Conservation (phyloP, 768 basidiomycete species). For the Asterophora lycoperdoides region DNA sequence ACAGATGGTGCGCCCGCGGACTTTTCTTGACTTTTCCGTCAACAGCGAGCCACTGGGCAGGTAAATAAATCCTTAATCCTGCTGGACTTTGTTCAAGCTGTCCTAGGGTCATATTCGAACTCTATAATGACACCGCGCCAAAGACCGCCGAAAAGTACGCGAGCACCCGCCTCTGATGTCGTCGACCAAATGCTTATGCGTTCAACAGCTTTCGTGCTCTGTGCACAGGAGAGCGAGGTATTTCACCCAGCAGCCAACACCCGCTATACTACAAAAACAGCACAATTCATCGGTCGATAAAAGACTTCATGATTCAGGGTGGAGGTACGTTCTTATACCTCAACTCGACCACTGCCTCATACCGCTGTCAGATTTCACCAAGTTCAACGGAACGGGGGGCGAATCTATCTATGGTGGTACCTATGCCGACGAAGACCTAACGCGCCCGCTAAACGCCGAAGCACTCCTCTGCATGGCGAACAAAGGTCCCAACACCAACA, state of each 20-base stretch:
- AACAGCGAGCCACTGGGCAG: slow-evolving; percentile 51
- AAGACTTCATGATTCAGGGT: slow-evolving; percentile 77
- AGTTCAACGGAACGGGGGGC: slow-evolving; percentile 74
- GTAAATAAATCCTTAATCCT: slow-evolving; percentile 27
- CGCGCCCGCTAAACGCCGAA: slow-evolving; percentile 56
- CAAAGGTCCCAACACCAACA: slow-evolving; percentile 77
- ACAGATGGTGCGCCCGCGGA: slow-evolving; percentile 54
- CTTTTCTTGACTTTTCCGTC: slow-evolving; percentile 65
- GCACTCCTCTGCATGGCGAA: slow-evolving; percentile 92
- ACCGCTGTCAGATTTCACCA: slow-evolving; percentile 58
- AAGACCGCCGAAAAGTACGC: slow-evolving; percentile 78
- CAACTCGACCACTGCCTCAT: neutral
- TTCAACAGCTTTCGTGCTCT: slow-evolving; percentile 70
- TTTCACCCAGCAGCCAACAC: slow-evolving; percentile 54
- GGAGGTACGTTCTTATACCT: slow-evolving; percentile 46
- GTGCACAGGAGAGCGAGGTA: slow-evolving; percentile 82
- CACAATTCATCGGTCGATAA: slow-evolving; percentile 75
- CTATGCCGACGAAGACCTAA: slow-evolving; percentile 77
- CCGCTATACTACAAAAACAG: slow-evolving; percentile 82
- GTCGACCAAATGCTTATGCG: slow-evolving; percentile 4
- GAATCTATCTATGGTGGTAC: slow-evolving; percentile 76
- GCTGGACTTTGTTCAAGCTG: slow-evolving; percentile 6
- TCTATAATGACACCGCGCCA: slow-evolving; percentile 69
- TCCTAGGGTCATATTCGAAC: slow-evolving; percentile 65
- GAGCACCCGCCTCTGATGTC: neutral